phyloP scores from a whole-genome alignment of 176 grass and related monocot genomes.

The Aegilops tauschii region DNA sequence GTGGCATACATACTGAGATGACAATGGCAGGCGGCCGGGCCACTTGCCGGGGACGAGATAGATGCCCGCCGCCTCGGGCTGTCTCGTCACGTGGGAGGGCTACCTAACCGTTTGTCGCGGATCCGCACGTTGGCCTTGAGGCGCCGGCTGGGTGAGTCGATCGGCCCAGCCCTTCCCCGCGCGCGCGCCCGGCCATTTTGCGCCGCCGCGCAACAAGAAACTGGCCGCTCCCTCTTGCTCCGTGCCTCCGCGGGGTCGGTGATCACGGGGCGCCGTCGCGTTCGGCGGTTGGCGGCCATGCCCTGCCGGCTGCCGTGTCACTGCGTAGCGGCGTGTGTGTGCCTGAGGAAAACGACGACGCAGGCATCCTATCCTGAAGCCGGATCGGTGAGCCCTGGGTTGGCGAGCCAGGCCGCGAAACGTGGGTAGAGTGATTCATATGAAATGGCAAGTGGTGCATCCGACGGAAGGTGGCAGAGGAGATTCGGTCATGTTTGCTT shows the following conservation, averaged over 20 bases:
- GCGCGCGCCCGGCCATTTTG: neutral
- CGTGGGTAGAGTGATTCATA: neutral
- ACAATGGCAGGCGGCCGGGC: neutral
- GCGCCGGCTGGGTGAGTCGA: no score
- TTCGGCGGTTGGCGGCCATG: neutral
- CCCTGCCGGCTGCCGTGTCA: neutral
- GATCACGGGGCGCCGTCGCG: neutral
- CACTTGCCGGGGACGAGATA: constrained; percentile 3
- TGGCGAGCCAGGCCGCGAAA: neutral
- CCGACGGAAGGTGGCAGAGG: neutral
- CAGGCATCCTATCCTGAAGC: neutral
- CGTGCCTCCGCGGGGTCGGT: neutral
- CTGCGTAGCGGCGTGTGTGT: neutral
- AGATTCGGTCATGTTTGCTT: neutral
- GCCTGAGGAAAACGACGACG: neutral
- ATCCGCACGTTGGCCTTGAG: neutral
- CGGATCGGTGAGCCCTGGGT: neutral
- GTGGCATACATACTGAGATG: neutral
- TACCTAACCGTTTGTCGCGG: no score
- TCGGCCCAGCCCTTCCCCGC: neutral
- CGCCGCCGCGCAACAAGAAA: neutral
- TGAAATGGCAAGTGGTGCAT: neutral
- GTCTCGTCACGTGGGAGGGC: neutral
- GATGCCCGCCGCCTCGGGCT: neutral
- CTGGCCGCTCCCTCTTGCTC: neutral